phyloP scores from a whole-genome alignment of 2,329 filamentous ascomycete genomes.

The Clonostachys rhizophaga region DNA sequence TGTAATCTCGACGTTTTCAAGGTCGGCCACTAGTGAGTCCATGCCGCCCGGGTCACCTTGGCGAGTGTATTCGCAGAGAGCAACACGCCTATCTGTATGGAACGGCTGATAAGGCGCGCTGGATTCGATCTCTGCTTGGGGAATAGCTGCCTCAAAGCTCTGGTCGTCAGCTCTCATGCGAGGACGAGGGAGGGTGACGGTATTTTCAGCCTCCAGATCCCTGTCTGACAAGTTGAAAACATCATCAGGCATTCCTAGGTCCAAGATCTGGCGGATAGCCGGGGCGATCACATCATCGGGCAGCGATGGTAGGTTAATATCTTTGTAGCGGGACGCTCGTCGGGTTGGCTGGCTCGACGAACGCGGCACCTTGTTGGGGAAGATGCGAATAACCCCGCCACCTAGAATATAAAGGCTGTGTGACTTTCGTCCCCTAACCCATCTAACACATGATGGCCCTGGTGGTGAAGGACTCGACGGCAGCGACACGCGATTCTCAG shows the following conservation, averaged over 20 bases:
- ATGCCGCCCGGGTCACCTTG: slow-evolving; percentile 16
- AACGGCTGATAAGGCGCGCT: slow-evolving; percentile 95
- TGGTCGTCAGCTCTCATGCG: slow-evolving; percentile 26
- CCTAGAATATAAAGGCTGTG: slow-evolving; percentile 62
- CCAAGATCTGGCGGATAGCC: slow-evolving; percentile 48
- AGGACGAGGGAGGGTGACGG: slow-evolving; percentile 41
- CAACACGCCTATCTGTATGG: slow-evolving; percentile 83
- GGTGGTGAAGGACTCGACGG: slow-evolving; percentile 51
- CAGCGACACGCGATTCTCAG: slow-evolving; percentile 69
- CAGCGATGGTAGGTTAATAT: slow-evolving; percentile 61
- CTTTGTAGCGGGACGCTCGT: slow-evolving; percentile 45
- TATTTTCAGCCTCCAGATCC: slow-evolving; percentile 49
- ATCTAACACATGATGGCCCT: slow-evolving; percentile 56
- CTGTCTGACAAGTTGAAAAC: slow-evolving; percentile 48
- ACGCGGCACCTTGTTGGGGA: slow-evolving; percentile 53
- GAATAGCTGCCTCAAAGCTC: slow-evolving; percentile 59
- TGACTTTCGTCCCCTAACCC: slow-evolving; percentile 58
- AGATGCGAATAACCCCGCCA: slow-evolving; percentile 61
- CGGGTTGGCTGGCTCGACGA: slow-evolving; percentile 40
- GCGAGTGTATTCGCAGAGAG: slow-evolving; percentile 60
- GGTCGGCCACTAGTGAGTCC: slow-evolving; percentile 28
- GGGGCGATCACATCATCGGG: slow-evolving; percentile 55
- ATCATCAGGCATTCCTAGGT: slow-evolving; percentile 45
- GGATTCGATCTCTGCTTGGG: slow-evolving; percentile 86
- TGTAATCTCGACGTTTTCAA: slow-evolving; percentile 35